Evolutionary conservation across 768 basidiomycete genomes (phyloP), one percentile per base, ranked within the genome.

Genomic region (Fistulinella prunicolor): DNA sequence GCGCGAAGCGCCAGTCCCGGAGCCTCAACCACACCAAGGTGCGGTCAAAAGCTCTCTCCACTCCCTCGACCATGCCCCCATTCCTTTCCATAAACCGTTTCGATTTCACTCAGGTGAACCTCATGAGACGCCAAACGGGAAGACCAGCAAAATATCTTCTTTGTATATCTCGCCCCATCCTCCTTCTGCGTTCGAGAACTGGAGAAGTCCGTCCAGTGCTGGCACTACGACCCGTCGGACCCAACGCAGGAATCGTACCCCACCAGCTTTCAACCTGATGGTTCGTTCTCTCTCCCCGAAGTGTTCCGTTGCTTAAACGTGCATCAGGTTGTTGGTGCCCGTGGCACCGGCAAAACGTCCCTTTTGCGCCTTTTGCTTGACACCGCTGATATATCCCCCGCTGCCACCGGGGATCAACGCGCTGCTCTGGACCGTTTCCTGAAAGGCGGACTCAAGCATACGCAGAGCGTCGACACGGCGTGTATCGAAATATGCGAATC

Each of bases 261-360:
- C 87, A 13, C 86, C 89, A 6, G 87, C 87, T 3, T 91, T 93
- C 72, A 93, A 93, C 62, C 69, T 93, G 44, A 90, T 92, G 89
- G 89, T 89, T 55, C 47, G 74, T 58, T 30, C 10, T 7, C 7
- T 17, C 32, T 9, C 24, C 16, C n/a, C 14, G 1, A 5, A 4
- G 5, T n/a, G 9, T 21, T 34, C 29, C 23, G 28, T 49, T 14
- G 28, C 46, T 57, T 19, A 53, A 28, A 50, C 28, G 17, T 34
- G 41, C 34, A 17, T 10, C 53, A 91, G 89, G 86, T 92, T 39
- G 86, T 82, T 24, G 89, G 89, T 43, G 82, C 79, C 22, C 82
- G 82, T 66, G 83, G 86, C 54, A 89, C 86, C 2, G 91, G 91
- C 44, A 93, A 94, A 71, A 90, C 90, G 0, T 88, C 88, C 19